Conservation (phyloP, 805 yeast genomes). For the Lachancea fermentati region DNA sequence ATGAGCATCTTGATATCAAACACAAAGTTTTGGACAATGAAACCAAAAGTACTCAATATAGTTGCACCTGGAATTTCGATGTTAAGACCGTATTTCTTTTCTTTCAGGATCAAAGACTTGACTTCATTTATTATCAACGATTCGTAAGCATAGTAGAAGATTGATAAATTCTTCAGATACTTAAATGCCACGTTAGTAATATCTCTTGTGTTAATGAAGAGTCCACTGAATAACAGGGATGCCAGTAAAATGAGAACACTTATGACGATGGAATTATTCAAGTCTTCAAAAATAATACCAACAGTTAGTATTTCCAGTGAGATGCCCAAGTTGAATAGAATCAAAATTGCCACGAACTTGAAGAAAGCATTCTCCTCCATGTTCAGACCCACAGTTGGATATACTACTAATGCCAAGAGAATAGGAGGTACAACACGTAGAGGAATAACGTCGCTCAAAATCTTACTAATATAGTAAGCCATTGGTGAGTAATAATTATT, state of each 20-base stretch:
- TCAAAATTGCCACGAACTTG: constrained; percentile 61
- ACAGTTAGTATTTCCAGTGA: constrained; percentile 80
- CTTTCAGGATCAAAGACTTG: constrained; percentile 73
- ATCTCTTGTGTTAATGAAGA: constrained; percentile 80
- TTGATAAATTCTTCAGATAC: constrained; percentile 77
- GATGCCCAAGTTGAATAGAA: constrained; percentile 80
- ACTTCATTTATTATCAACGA: constrained; percentile 91
- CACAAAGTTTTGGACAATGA: constrained; percentile 70
- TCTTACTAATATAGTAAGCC: constrained; percentile 79
- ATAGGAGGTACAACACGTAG: constrained; percentile 90
- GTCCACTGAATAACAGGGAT: constrained; percentile 86
- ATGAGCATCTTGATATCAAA: constrained; percentile 58
- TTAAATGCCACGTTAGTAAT: constrained; percentile 49
- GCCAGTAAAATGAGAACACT: constrained; percentile 81
- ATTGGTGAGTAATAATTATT: constrained; percentile 88
- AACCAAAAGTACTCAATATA: constrained; percentile 91
- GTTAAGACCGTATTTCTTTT: constrained; percentile 85
- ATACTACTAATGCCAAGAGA: constrained; percentile 68
- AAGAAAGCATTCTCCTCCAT: constrained; percentile 70
- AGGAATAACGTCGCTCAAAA: constrained; percentile 88
- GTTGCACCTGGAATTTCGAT: constrained; percentile 98
- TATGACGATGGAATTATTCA: constrained; percentile 85
- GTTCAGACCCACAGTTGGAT: constrained; percentile 86
- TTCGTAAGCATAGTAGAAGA: constrained; percentile 95
- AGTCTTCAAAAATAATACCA: constrained; percentile 81